Conservation (phyloP, 2,329 filamentous ascomycete species). For the Fusarium multiceps region DNA sequence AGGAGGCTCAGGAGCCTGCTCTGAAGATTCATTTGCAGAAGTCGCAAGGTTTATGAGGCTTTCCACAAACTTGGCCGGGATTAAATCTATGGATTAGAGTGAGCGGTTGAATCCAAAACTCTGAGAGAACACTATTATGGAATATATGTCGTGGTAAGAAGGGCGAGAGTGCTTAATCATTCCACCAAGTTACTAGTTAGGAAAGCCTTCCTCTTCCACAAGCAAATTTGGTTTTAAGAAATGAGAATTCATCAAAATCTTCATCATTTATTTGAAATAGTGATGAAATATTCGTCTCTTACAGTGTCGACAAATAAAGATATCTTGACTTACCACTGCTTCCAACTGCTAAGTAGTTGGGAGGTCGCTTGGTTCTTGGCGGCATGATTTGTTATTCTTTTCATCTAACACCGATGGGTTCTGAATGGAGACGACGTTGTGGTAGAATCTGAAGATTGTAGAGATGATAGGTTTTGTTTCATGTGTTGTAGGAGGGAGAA, state of each 20-base stretch:
- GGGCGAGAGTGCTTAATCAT: neutral
- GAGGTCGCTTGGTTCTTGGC: constrained; percentile 26
- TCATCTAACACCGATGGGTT: neutral
- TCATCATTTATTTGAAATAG: neutral
- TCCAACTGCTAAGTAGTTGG: constrained; percentile 30
- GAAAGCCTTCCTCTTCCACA: neutral
- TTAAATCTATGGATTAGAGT: constrained; percentile 34
- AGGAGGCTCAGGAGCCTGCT: constrained; percentile 34
- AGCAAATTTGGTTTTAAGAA: neutral
- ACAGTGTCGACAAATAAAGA: neutral
- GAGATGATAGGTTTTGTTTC: constrained; percentile 4
- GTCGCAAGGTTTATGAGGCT: constrained; percentile 40
- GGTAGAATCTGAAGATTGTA: neutral
- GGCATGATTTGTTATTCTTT: neutral
- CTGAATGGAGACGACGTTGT: neutral
- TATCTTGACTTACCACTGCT: constrained; percentile 42
- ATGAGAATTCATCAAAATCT: neutral
- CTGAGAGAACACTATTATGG: neutral
- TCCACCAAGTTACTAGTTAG: neutral
- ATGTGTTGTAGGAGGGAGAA: constrained; percentile 27
- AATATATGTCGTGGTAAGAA: neutral
- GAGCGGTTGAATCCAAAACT: neutral
- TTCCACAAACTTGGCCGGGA: constrained; percentile 43
- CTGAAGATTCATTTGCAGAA: constrained; percentile 7
- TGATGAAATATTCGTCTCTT: neutral